These are phyloP conservation scores for Populus hybrid DNA, from an alignment of 441 rosid genomes.

Conservation along the genomic window DNA sequence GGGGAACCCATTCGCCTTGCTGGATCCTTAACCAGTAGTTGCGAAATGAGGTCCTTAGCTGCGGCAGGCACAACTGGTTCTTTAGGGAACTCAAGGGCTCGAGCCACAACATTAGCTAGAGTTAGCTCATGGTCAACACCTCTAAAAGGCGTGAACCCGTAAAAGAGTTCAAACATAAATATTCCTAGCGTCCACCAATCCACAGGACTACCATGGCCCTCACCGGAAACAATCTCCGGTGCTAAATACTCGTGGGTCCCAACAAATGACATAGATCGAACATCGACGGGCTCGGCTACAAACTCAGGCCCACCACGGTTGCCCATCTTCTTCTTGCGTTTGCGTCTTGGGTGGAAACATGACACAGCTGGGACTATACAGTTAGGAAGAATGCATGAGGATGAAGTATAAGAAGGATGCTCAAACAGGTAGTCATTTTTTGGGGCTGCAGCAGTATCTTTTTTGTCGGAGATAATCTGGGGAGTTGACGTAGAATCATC, in stretches of 20 bases:
- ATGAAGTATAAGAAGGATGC: constrained; percentile 46
- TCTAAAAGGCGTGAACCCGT: constrained; percentile 72
- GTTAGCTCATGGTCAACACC: constrained; percentile 88
- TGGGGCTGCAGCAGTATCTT: constrained; percentile 22
- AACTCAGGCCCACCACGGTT: constrained; percentile 58
- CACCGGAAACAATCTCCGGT: constrained; percentile 82
- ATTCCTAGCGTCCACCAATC: constrained; percentile 96
- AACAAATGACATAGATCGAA: constrained; percentile 83
- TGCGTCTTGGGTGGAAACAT: constrained; percentile 67
- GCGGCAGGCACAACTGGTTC: constrained; percentile 53
- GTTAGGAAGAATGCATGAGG: constrained; percentile 76
- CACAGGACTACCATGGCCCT: constrained; percentile 85
- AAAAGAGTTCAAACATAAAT: constrained; percentile 73
- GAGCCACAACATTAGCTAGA: constrained; percentile 79
- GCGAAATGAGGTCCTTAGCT: constrained; percentile 69
- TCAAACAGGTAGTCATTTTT: constrained; percentile 29
- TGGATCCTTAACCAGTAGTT: constrained; percentile 69
- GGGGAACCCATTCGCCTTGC: constrained; percentile 65
- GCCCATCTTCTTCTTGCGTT: constrained; percentile 56
- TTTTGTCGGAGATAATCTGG: constrained; percentile 43
- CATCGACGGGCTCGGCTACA: constrained; percentile 77
- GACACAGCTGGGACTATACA: constrained; percentile 87
- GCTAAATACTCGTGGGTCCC: constrained; percentile 93
- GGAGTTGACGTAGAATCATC: constrained; percentile 66
- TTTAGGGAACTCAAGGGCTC: constrained; percentile 84